These are phyloP conservation scores for Clonostachys byssicola DNA, from an alignment of 2,329 filamentous ascomycete genomes.

Conservation along the genomic window DNA sequence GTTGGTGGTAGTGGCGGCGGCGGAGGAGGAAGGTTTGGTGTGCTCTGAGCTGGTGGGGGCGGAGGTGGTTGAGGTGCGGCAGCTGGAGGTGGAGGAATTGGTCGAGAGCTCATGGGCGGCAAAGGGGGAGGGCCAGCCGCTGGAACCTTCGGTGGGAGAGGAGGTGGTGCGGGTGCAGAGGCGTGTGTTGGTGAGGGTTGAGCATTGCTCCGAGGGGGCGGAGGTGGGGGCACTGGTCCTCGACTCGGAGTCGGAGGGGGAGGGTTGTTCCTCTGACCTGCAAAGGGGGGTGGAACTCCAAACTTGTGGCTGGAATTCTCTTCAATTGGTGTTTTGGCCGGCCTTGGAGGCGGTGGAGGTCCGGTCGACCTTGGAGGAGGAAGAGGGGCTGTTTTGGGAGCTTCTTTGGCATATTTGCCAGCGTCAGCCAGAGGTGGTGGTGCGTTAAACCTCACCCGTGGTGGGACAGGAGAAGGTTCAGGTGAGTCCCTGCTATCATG, in stretches of 20 bases:
- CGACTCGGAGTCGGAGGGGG: conserved; percentile 75
- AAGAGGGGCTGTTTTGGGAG: conserved; percentile 6
- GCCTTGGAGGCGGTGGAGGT: conserved; percentile 33
- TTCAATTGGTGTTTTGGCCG: conserved; percentile 68
- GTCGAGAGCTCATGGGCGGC: conserved; percentile 46
- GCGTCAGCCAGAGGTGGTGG: conserved; percentile 88
- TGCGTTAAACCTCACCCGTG: conserved; percentile 70
- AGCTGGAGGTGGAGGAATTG: conserved; percentile 47
- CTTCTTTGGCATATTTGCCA: conserved; percentile 72
- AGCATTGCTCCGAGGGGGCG: conserved; percentile 41
- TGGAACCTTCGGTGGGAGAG: conserved; percentile 44
- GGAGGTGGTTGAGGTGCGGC: conserved; percentile 28
- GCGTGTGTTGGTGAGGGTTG: conserved; percentile 14
- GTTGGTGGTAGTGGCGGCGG: conserved; percentile 25
- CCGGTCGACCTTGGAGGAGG: conserved; percentile 16
- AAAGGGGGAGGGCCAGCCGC: conserved; percentile 38
- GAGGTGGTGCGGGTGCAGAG: conserved; percentile 29
- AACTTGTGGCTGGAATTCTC: conserved; percentile 55
- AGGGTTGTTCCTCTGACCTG: conserved; percentile 56
- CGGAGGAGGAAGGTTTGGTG: conserved; percentile 24
- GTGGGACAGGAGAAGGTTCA: conserved; percentile 62
- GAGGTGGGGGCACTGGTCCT: conserved; percentile 68
- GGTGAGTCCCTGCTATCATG: conserved; percentile 43
- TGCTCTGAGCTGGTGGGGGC: conserved; percentile 14
- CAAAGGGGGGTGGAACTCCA: conserved; percentile 76